Base-by-base conservation (phyloP, 2,329 filamentous ascomycete species). In the Claviceps sp. region DNA sequence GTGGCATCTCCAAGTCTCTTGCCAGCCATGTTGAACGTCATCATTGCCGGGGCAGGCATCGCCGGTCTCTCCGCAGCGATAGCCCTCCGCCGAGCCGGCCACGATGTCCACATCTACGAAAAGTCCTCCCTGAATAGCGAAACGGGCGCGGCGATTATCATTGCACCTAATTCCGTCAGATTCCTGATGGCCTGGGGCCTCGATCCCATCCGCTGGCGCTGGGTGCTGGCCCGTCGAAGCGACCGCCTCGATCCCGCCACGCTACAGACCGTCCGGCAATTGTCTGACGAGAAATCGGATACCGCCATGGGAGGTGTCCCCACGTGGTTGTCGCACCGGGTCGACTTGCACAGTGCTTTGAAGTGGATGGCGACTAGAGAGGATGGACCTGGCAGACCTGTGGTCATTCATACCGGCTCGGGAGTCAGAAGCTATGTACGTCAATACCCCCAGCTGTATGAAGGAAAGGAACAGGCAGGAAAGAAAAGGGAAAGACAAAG, bases 261-360 rank as follows among this genome's bases (percentile, higher is more conserved):
- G 5, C 54, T 67, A 42, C 56, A 63, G 14, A 51, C 52, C 14
- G 54, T 20, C 16, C 47, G 49, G 13, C 34, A 22, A 3, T 2
- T 56, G 7, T 52, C 52, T 3, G 8, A 42, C 9, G n/a, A 42
- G 5, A 7, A 20, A 13, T 20, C 18, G n/a, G 20, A 9, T 9
- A 42, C 40, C 11, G 18, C 40, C 40, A 20, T 42, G 8, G 40
- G n/a, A 1, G 40, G 40, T 5, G n/a, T 42, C 20, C 40, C 40
- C 40, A 20, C 47, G 48, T 22, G 65, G 55, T 62, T 67, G 38
- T 60, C 64, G 5, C 68, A 72, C 49, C 62, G 70, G 0, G 69
- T 70, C 3, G 70, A 72, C 51, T 52, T 72, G 51, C 69, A 72
- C 51, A 61, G 60, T 34, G 63, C 61, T 20, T 52, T 72, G 44